Conservation (phyloP, 768 basidiomycete genomes). For the Hygrophoropsis aurantiaca region DNA sequence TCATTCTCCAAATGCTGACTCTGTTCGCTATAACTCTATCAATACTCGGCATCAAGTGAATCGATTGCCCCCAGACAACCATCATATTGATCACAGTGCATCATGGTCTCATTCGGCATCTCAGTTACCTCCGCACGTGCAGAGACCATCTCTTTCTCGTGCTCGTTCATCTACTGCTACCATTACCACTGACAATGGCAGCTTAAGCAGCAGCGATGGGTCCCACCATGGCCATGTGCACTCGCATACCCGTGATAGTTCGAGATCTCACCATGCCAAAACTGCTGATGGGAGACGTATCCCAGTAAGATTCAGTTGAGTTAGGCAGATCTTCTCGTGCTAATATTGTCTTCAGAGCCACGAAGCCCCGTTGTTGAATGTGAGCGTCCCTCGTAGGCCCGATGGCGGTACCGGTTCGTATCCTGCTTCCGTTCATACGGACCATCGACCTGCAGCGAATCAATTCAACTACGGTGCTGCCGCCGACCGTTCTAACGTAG, state of each 20-base stretch:
- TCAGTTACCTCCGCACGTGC: conserved; percentile 18
- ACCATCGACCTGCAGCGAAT: conserved; percentile 16
- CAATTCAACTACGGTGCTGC: conserved; percentile 28
- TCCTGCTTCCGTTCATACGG: conserved; percentile 9
- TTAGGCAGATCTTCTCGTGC: not conserved
- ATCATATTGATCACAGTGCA: conserved; percentile 20
- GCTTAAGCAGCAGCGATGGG: conserved; percentile 14
- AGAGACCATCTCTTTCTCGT: conserved; percentile 30
- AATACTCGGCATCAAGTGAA: conserved; percentile 14
- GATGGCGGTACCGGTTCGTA: conserved; percentile 12
- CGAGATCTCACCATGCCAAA: conserved; percentile 13
- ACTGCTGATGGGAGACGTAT: conserved; percentile 11
- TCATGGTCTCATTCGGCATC: conserved; percentile 25
- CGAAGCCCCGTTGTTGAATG: conserved; percentile 19
- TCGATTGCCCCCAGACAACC: conserved; percentile 16
- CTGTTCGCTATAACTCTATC: conserved; percentile 24
- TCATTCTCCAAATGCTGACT: conserved; percentile 38
- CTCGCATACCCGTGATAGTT: conserved; percentile 9
- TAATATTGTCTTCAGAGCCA: conserved; percentile 10
- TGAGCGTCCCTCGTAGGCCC: conserved; percentile 7
- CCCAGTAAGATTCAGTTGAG: conserved; percentile 8
- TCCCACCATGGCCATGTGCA: conserved; percentile 9
- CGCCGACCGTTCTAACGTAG: conserved; percentile 51
- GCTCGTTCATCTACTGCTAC: conserved; percentile 25
- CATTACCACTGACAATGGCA: conserved; percentile 19